Conservation (phyloP, 2,329 filamentous ascomycete species). For the Botrytis porri region DNA sequence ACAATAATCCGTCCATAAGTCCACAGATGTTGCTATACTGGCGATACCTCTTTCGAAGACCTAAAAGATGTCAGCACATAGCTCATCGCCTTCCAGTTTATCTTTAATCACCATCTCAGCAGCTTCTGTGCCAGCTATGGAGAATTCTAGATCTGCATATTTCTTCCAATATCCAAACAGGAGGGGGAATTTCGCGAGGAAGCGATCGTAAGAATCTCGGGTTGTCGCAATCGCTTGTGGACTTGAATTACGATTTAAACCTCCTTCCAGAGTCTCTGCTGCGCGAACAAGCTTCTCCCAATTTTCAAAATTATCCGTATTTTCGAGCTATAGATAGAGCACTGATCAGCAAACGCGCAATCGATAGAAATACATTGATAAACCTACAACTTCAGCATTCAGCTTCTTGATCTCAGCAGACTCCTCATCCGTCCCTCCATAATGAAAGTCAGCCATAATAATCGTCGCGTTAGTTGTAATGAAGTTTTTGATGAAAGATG, state of each 20-base stretch:
- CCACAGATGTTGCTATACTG: constrained; percentile 88
- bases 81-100: constrained; percentile 2
- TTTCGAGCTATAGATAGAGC: constrained; percentile 40
- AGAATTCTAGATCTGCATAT: constrained; percentile 96
- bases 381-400: constrained; percentile 72
- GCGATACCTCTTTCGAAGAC: constrained; percentile 94
- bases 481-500: background rate
- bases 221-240: constrained; percentile 86
- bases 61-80: constrained; percentile 46
- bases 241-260: constrained; percentile 93
- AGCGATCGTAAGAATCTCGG: constrained; percentile 84
- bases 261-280: constrained; percentile 82
- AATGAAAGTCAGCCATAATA: constrained; percentile 70
- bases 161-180: constrained; percentile 99
- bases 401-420: constrained; percentile 78
- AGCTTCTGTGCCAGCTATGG: constrained; percentile 92
- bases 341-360: constrained; percentile 22
- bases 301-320: constrained; percentile 86
- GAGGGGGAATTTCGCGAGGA: constrained; percentile 90
- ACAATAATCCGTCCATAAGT: constrained; percentile 97
- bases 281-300: constrained; percentile 91
- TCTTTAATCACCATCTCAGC: constrained; percentile 77
- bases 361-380: background rate
- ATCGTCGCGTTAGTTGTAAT: constrained; percentile 13
- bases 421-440: constrained; percentile 74